Base-by-base conservation (phyloP, 106 monocot species). In the Allium fistulosum region DNA sequence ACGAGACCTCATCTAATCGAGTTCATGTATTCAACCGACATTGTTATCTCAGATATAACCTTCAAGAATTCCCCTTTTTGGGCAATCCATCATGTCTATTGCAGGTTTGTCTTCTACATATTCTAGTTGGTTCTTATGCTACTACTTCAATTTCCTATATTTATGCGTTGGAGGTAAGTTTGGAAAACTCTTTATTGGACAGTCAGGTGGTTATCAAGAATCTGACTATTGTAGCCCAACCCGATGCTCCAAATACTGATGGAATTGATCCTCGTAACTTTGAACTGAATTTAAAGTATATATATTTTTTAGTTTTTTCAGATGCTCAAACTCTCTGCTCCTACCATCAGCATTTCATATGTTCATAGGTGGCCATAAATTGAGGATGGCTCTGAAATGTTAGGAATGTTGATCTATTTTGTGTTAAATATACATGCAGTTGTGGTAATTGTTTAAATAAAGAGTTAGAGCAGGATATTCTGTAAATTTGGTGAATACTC, bases 41-140 rank as follows among this genome's bases (percentile, higher is more conserved):
- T 97, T 46, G 82, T 92, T 15, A 89, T 97, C 62, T 92, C 89
- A 49, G 85, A 92, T 79, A 49, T 97, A 26, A 97, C 97, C 50
- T 92, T 97, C 78, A 70, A 9, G 37, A 78, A 97, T 78, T 92
- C 97, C 28, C 97, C 97, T 16, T 92, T 87, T 66, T 88, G 88
- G 96, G 74, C 83, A 53, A 86, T 97, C 66, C 96, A 97, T 66
- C 96, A 92, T n/a, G 96, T 92, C 14, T 92, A 97, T 67, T 89
- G 92, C 86, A 97, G 91, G 97, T 97, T 79, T 26, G 82, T 79
- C 49, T 52, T 46, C 49, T 61, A 27, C 37, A 48, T 46, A 46
- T 10, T 71, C 47, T 53, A 11, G 55, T 59, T 72, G 48, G 37
- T 37, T 37, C 37, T 37, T 37, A 37, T 37, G 37, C 37, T 37